Percentiles rank a stretch among this genome's conserved stretches.
These are phyloP conservation scores for Yarrowia yakushimensis DNA, from an alignment of 805 yeast genomes.

Conservation along the genomic window DNA sequence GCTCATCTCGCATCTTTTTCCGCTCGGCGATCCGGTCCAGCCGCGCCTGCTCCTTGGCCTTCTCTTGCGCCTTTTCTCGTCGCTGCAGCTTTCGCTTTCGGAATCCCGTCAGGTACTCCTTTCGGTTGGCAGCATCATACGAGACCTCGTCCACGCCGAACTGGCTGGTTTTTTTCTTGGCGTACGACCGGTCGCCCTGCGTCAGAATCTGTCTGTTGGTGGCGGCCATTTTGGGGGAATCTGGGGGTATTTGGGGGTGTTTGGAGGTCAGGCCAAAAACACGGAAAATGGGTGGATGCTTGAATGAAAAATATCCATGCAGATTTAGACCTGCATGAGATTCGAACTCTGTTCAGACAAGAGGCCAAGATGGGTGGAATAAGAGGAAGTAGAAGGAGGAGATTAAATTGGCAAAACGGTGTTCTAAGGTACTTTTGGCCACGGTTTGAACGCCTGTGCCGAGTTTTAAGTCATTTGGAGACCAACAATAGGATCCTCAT, in stretches of 20 bases:
- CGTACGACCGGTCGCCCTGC: constrained; percentile 73
- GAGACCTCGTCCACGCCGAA: constrained; percentile 72
- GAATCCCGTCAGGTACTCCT: constrained; percentile 87
- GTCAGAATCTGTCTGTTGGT: constrained; percentile 79
- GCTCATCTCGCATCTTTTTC: constrained; percentile 63
- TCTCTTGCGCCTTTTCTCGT: constrained; percentile 78
- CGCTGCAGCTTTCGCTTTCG: constrained; percentile 90
- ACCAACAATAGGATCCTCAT: too few species aligned
- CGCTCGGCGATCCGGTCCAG: constrained; percentile 73
- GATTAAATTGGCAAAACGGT: background rate
- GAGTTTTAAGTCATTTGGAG: background rate
- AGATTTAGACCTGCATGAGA: background rate
- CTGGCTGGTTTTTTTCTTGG: constrained; percentile 60
- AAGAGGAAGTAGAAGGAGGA: background rate
- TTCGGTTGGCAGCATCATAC: constrained; percentile 74
- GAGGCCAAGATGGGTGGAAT: background rate
- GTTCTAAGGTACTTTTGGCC: too few species aligned
- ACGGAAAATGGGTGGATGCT: background rate
- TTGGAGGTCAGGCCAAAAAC: background rate
- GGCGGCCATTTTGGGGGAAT: background rate
- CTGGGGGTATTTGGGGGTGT: background rate
- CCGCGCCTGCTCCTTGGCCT: constrained; percentile 72
- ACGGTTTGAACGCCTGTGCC: background rate
- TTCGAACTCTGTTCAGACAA: background rate
- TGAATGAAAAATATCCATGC: constrained; percentile 1